Base-by-base conservation (phyloP, 805 yeast species). In the Priceomyces melissophilus region DNA sequence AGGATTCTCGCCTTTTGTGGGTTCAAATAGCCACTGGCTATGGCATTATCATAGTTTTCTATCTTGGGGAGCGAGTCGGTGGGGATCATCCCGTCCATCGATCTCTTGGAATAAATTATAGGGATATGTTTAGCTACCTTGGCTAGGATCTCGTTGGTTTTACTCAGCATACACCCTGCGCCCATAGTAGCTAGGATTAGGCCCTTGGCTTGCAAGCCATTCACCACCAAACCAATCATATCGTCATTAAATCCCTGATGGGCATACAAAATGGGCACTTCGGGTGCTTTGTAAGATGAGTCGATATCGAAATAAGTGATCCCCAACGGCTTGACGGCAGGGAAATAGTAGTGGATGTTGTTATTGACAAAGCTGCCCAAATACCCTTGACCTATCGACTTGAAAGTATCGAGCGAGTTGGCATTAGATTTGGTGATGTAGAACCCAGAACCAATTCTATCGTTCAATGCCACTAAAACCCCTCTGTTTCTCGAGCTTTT, bases 81-180 rank as follows among this genome's bases (percentile, higher is more conserved):
- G 2, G 88, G 84, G 14, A 82, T 82, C 78, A 79, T 78, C 10
- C 88, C 88, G 54, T 81, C 86, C 71, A 77, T 78, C 7, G 86
- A 73, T 53, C 87, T 69, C 53, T 81, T 81, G 27, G 86, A 79
- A 53, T 78, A 81, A 1, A 82, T 68, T 1, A 81, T 69, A 1
- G 87, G 87, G 23, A 79, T 64, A 37, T 65, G 54, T 23, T 60
- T 52, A 43, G 69, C 70, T 14, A 67, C 63, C 35, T 65, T 60
- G 23, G 67, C 61, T 33, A 73, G 53, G n/a, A 61, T 58, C 32
- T 66, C 64, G 46, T 76, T 77, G 2, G 82, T 76, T 11, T 54
- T 61, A 3, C 71, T 75, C 17, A 79, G 69, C 60, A 82, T 57
- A 2, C 84, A 78, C 1, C 88, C 88, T 1, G 87, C 85, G 29